Conservation (phyloP, 768 basidiomycete genomes). For the Paxillus involutus region DNA sequence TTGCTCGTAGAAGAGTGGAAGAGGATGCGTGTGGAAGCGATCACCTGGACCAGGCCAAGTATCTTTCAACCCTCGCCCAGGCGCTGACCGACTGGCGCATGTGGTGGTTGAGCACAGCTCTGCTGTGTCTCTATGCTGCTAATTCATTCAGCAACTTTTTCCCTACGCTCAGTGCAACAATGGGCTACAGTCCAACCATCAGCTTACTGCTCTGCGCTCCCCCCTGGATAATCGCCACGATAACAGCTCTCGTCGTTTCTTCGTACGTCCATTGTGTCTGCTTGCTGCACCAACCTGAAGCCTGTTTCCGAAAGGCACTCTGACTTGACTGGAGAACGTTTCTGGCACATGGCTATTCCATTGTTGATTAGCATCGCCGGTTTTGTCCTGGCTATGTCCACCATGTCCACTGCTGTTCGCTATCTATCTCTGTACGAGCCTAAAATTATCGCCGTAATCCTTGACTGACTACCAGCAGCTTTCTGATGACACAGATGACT, state of each 20-base stretch:
- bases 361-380: conserved; percentile 58
- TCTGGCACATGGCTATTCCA: conserved; percentile 59
- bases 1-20: conserved; percentile 55
- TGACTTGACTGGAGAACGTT: conserved; percentile 66
- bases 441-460: not conserved
- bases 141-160: conserved; percentile 76
- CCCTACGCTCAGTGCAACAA: conserved; percentile 25
- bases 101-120: conserved; percentile 70
- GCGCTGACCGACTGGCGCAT: conserved; percentile 75
- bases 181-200: not conserved
- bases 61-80: conserved; percentile 44
- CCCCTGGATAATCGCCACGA: conserved; percentile 46
- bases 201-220: not conserved
- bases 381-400: conserved; percentile 60
- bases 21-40: conserved; percentile 54
- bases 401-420: conserved; percentile 56
- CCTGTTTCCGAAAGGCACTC: conserved; percentile 49
- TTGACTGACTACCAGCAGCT: conserved; percentile 36
- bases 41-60: conserved; percentile 17
- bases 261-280: conserved; percentile 30
- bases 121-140: conserved; percentile 52
- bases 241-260: conserved; percentile 51
- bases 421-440: conserved; percentile 48
- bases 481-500: conserved; percentile 71
- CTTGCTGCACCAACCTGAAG: not conserved